These are phyloP conservation scores for Botrytis fabae DNA, from an alignment of 2,329 filamentous ascomycete genomes.

Conservation along the genomic window DNA sequence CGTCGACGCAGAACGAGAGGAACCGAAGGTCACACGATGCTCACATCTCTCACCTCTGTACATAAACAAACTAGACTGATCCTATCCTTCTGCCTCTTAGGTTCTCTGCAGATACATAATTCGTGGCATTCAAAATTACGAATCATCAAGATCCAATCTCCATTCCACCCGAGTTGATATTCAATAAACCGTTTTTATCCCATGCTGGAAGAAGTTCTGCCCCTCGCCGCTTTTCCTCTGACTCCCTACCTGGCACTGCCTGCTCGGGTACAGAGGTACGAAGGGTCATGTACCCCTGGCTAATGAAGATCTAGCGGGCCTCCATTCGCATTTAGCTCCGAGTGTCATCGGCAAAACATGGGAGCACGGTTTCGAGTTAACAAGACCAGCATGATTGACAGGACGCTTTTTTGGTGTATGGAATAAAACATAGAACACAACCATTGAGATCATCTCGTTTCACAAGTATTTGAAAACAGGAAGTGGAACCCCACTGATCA, in stretches of 20 bases:
- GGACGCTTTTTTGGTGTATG: neutral
- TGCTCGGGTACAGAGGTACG: neutral
- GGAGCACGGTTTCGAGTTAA: neutral
- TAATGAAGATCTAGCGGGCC: neutral
- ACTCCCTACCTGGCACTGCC: no score
- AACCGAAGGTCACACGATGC: constrained; percentile 2
- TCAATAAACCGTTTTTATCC: neutral
- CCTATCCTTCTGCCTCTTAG: neutral
- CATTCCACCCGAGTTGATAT: neutral
- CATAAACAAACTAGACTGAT: neutral
- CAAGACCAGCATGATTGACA: neutral
- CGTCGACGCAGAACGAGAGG: neutral
- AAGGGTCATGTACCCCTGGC: constrained; percentile 2
- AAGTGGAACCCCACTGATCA: neutral
- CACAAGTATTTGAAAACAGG: neutral
- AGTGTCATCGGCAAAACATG: neutral
- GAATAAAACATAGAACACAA: neutral
- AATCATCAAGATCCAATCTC: constrained; percentile 3
- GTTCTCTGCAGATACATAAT: neutral
- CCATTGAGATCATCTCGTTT: neutral
- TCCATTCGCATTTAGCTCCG: neutral
- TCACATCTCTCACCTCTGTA: neutral
- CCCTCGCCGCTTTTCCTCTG: constrained; percentile 7
- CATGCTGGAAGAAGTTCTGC: neutral
- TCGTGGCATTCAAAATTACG: neutral